A percentile compares a stretch with the other conserved stretches of the same genome.
Evolutionary conservation across 176 grass and related monocot genomes (phyloP).

Genomic region (Raddia guianensis): DNA sequence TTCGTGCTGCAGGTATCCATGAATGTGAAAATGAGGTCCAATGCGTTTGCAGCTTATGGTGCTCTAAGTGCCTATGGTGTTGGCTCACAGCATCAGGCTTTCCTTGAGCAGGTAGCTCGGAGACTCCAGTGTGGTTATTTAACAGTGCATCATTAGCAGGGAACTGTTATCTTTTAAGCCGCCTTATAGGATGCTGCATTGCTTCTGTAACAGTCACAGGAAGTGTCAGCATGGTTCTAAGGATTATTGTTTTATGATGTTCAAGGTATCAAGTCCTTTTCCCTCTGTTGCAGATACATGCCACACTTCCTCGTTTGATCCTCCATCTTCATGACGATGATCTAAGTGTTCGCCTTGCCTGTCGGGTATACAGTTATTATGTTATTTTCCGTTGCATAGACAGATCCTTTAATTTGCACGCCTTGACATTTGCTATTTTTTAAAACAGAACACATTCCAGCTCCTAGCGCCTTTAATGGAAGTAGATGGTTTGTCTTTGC

Average conservation of each 20-base stretch:
- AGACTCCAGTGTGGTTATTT: constrained; percentile 26
- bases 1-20: constrained; percentile 70
- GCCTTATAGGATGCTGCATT: constrained; percentile 9
- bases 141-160: constrained; percentile 23
- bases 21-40: constrained; percentile 95
- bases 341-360: constrained; percentile 72
- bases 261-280: constrained; percentile 19
- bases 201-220: background rate
- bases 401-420: constrained; percentile 32
- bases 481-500: constrained; percentile 65
- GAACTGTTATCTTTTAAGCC: constrained; percentile 19
- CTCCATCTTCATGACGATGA: constrained; percentile 67
- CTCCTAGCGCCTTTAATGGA: constrained; percentile 79
- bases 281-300: constrained; percentile 49
- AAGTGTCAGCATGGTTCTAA: constrained; percentile 33
- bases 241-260: constrained; percentile 24
- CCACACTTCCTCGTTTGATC: constrained; percentile 64
- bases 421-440: constrained; percentile 29
- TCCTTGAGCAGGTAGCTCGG: constrained; percentile 88
- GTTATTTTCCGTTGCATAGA: background rate
- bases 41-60: constrained; percentile 98
- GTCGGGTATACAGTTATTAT: constrained; percentile 50
- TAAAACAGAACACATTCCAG: constrained; percentile 78
- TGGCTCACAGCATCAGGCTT: constrained; percentile 80
- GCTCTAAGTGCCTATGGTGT: constrained; percentile 78